Percentiles rank a stretch among this genome's conserved stretches.
phyloP scores from a whole-genome alignment of 169 alveolate species.

The Plasmodium cynomolgi region DNA sequence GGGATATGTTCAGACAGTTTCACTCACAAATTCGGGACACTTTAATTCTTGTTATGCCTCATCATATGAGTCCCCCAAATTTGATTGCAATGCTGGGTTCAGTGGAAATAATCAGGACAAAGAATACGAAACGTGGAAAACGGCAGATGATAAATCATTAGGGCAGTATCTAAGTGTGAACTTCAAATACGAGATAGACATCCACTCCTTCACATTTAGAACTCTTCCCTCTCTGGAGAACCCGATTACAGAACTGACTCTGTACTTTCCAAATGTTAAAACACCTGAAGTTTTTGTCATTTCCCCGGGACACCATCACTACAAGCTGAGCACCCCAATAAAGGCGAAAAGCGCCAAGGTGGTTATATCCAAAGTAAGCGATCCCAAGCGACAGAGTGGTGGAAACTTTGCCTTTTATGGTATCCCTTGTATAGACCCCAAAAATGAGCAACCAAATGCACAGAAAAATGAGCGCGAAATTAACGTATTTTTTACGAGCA shows the following conservation, averaged over 20 bases:
- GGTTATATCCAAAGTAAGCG: constrained; percentile 71
- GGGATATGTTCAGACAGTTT: constrained; percentile 73
- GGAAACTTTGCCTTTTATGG: constrained; percentile 67
- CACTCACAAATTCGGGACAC: constrained; percentile 48
- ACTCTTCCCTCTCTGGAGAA: constrained; percentile 77
- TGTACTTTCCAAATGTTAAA: constrained; percentile 73
- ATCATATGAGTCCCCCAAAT: constrained; percentile 79
- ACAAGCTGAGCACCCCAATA: constrained; percentile 45
- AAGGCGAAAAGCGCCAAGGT: constrained; percentile 60
- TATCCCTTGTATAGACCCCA: constrained; percentile 46
- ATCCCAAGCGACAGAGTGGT: constrained; percentile 49
- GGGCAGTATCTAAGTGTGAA: constrained; percentile 81
- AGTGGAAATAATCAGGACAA: constrained; percentile 81
- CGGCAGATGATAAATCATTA: constrained; percentile 76
- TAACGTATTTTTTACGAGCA: constrained; percentile 64
- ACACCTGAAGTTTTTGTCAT: constrained; percentile 57
- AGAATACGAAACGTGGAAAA: constrained; percentile 83
- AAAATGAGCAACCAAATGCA: constrained; percentile 19
- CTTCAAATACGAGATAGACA: constrained; percentile 81
- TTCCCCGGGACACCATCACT: constrained; percentile 67
- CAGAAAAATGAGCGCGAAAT: constrained; percentile 60
- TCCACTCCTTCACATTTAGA: constrained; percentile 80
- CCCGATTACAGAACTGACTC: constrained; percentile 80
- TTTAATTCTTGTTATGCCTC: constrained; percentile 77
- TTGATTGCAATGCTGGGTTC: constrained; percentile 82